phyloP scores from a whole-genome alignment of 306 rosid genomes.

The Notholithocarpus densiflorus region DNA sequence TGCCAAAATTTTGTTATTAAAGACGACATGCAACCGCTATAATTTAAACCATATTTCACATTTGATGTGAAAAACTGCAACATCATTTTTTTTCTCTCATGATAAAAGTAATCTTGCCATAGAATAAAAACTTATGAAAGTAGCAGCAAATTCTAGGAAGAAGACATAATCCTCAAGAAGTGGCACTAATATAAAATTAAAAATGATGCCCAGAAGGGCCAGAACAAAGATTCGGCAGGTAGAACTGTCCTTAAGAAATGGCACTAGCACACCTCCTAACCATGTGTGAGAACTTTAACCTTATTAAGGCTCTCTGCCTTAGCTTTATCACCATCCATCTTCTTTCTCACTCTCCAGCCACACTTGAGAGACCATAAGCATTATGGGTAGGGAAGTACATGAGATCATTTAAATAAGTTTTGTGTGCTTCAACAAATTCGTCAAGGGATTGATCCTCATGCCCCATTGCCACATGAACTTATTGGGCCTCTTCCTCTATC shows the following conservation, averaged over 20 bases:
- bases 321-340: slow-evolving; percentile 74
- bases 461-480: slow-evolving; percentile 78
- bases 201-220: not conserved
- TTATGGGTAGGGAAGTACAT: slow-evolving; percentile 74
- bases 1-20: no score
- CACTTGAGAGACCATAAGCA: slow-evolving; percentile 82
- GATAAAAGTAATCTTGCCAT: not conserved
- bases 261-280: slow-evolving; percentile 70
- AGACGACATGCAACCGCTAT: not conserved
- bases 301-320: slow-evolving; percentile 69
- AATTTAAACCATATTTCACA: not conserved
- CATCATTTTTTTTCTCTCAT: not conserved
- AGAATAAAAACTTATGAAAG: not conserved
- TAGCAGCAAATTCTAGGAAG: no score
- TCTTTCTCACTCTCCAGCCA: slow-evolving; percentile 78
- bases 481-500: slow-evolving; percentile 66
- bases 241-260: not conserved
- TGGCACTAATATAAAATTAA: not conserved
- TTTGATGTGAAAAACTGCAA: not conserved
- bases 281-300: slow-evolving; percentile 68
- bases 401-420: slow-evolving; percentile 72
- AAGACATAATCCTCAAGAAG: not conserved
- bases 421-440: slow-evolving; percentile 85
- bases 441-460: slow-evolving; percentile 74
- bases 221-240: slow-evolving; percentile 3